Evolutionary conservation across 805 yeast species (phyloP), one percentile per base, ranked within the genome.

Genomic region (Saccharomycopsis schoenii): DNA sequence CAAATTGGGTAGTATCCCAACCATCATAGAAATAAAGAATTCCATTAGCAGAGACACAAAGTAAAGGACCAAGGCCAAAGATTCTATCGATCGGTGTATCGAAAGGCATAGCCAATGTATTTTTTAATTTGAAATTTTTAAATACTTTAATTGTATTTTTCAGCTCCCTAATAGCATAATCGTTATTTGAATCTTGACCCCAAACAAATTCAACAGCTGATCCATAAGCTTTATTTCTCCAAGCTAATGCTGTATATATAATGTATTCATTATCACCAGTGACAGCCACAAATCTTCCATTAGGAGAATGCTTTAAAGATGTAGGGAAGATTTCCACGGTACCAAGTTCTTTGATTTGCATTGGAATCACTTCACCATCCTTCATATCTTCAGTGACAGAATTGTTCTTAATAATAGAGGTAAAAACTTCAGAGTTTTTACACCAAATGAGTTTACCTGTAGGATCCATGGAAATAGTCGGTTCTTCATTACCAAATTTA

Each of bases 191-290:
- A 73, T 93, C 97, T 59, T 87, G 84, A 64, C 96, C 91, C 99
- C 99, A 94, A 52, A 84, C 96, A 72, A 96, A 90, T 70, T 91
- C 97, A 60, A 84, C 75, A 21, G 96, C 97, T 61, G 83, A 80
- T 65, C 98, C 98, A 73, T 88, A 94, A 57, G 91, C 80, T 76
- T 91, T 94, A 69, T 93, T 91, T 77, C 99, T 84, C 99, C 99
- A 94, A 1, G 98, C 98, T 68, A 94, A 81, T 1, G 99, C 93
- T 1, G 98, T 92, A 75, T 93, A 94, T 60, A 94, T 86, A 68
- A 93, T 89, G 72, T 90, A 93, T 74, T 94, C 99, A 63, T 97
- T 97, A 75, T 94, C 99, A 70, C 99, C 99, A 55, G 93, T 87
- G 57, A 94, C 97, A 34, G 98, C 88, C 47, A 92, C 97, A 72